phyloP scores from a whole-genome alignment of 768 basidiomycete species.

The Phlebiopsis flavidoalba region DNA sequence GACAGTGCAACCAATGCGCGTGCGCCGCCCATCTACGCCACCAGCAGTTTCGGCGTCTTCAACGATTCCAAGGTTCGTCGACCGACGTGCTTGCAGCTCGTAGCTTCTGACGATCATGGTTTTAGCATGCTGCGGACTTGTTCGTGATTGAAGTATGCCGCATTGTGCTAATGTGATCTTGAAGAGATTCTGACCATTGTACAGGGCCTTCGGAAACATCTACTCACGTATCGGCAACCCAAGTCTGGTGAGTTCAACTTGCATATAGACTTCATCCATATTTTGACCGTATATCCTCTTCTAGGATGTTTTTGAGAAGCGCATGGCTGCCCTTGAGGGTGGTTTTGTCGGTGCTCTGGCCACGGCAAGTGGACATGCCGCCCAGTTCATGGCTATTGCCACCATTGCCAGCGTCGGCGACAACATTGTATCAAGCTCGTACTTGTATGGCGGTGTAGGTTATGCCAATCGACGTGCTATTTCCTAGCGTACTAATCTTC shows the following conservation, averaged over 20 bases:
- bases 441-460: constrained; percentile 65
- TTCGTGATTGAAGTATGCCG: constrained; percentile 52
- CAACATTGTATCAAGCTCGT: constrained; percentile 69
- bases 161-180: neutral
- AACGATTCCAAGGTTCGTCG: constrained; percentile 53
- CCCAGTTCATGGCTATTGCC: constrained; percentile 68
- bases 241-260: constrained; percentile 42
- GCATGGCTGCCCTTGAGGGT: constrained; percentile 77
- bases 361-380: constrained; percentile 68
- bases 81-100: neutral
- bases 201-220: constrained; percentile 50
- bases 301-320: constrained; percentile 75
- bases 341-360: constrained; percentile 73
- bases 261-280: neutral
- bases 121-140: constrained; percentile 61
- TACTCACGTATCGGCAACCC: constrained; percentile 70
- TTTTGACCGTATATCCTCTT: neutral
- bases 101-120: constrained; percentile 19
- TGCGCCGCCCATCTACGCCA: constrained; percentile 74
- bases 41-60: constrained; percentile 71
- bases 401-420: constrained; percentile 62
- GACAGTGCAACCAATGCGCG: constrained; percentile 67
- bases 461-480: neutral
- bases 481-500: neutral
- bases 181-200: neutral